A percentile compares a stretch with the other conserved stretches of the same genome.
Conservation (phyloP, 2,329 filamentous ascomycete genomes). For the Aciculosporium take region DNA sequence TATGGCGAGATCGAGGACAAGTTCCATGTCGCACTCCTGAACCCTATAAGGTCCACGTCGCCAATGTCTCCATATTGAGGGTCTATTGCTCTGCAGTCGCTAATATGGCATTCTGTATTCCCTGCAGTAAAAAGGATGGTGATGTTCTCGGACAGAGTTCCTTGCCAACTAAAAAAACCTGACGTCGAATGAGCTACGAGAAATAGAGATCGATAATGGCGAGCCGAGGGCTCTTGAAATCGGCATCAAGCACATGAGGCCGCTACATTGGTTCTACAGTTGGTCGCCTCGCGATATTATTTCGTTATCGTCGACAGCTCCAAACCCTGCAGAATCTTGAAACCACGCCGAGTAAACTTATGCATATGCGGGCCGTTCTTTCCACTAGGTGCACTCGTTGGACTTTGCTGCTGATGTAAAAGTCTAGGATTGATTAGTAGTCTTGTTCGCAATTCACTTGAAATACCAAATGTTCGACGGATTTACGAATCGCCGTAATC, state of each 20-base stretch:
- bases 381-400: conserved; percentile 36
- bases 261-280: conserved; percentile 38
- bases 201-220: conserved; percentile 37
- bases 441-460: no score
- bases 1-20: conserved; percentile 63
- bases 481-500: no score
- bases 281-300: conserved; percentile 44
- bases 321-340: conserved; percentile 41
- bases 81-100: conserved; percentile 53
- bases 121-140: background rate
- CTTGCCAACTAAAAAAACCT: no score
- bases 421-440: no score
- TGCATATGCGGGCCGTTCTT: conserved; percentile 44
- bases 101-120: conserved; percentile 49
- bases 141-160: background rate
- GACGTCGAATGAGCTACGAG: background rate
- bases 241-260: conserved; percentile 41
- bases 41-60: conserved; percentile 49
- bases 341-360: conserved; percentile 50
- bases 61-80: conserved; percentile 51
- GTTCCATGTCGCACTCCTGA: conserved; percentile 49
- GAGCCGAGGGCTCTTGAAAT: conserved; percentile 40
- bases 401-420: conserved; percentile 13
- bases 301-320: conserved; percentile 41
- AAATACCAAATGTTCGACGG: no score